These are phyloP conservation scores for Schizosaccharomyces osmophilus DNA, from an alignment of 805 yeast species.

Conservation along the genomic window DNA sequence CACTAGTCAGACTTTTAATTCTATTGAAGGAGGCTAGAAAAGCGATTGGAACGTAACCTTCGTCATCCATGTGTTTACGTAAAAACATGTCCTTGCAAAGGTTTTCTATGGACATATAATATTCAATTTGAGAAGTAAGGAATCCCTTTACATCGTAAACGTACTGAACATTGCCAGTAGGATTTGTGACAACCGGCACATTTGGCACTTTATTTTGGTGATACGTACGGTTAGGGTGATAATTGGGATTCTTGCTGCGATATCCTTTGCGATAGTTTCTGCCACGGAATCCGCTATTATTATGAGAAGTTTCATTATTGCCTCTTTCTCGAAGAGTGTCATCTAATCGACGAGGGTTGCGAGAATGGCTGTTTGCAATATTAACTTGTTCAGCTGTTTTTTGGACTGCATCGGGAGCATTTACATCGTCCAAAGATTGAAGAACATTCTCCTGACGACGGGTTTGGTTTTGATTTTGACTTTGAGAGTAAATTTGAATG, in stretches of 20 bases:
- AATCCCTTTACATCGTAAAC: neutral
- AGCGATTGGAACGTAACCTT: constrained; percentile 45
- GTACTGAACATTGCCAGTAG: neutral
- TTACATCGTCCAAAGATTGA: too few relatives aligned
- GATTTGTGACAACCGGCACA: neutral
- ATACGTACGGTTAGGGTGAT: neutral
- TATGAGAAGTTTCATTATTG: neutral
- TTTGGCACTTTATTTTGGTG: neutral
- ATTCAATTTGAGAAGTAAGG: constrained; percentile 21
- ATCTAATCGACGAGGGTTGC: too few relatives aligned
- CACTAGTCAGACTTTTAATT: constrained; percentile 37
- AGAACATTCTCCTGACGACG: neutral
- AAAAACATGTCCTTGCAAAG: constrained; percentile 62
- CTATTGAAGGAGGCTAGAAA: constrained; percentile 51
- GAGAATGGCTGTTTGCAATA: too few relatives aligned
- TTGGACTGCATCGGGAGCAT: too few relatives aligned
- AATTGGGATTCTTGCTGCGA: neutral
- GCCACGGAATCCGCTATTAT: neutral
- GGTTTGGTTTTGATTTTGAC: too few relatives aligned
- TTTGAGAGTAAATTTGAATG: neutral
- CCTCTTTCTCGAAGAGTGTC: neutral
- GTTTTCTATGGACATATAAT: constrained; percentile 75
- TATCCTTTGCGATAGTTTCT: neutral
- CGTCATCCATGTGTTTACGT: constrained; percentile 53
- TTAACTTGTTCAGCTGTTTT: too few relatives aligned